phyloP scores from a whole-genome alignment of 192 early-diverging fungal species.

The Rhizophagus prolifer region DNA sequence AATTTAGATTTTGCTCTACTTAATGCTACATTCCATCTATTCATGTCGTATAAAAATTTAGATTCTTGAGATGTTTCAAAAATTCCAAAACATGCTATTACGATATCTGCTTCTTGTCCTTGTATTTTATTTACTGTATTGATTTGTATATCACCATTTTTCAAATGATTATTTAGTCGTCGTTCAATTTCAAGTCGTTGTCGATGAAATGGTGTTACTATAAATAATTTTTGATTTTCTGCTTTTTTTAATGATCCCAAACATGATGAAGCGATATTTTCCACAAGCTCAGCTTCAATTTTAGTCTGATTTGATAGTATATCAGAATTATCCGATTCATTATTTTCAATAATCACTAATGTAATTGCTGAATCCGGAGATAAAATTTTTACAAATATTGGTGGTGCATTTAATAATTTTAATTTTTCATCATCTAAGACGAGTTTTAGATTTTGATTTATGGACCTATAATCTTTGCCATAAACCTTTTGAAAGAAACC shows the following conservation, averaged over 20 bases:
- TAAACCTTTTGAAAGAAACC: slow-evolving; percentile 50
- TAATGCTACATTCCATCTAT: slow-evolving; percentile 48
- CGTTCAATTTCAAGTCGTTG: slow-evolving; percentile 40
- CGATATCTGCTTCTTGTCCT: no score
- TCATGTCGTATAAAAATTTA: slow-evolving; percentile 43
- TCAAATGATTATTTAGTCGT: not conserved
- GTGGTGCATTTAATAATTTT: not conserved
- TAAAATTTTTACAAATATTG: slow-evolving; percentile 33
- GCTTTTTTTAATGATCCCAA: slow-evolving; percentile 19
- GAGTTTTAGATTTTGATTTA: slow-evolving; percentile 23
- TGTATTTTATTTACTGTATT: slow-evolving; percentile 57
- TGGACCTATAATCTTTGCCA: slow-evolving; percentile 35
- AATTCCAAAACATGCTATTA: slow-evolving; percentile 59
- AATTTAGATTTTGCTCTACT: slow-evolving; percentile 32
- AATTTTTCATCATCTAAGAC: not conserved
- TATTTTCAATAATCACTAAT: slow-evolving; percentile 35
- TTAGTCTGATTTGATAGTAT: slow-evolving; percentile 15
- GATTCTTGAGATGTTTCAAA: slow-evolving; percentile 32
- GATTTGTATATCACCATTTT: slow-evolving; percentile 35
- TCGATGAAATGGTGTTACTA: slow-evolving; percentile 49
- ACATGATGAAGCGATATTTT: slow-evolving; percentile 37
- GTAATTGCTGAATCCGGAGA: slow-evolving; percentile 38
- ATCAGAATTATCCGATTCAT: not conserved
- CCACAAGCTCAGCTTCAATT: slow-evolving; percentile 40
- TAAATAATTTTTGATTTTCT: slow-evolving; percentile 33